phyloP scores from a whole-genome alignment of 2,329 filamentous ascomycete genomes.

The Fonsecaea monophora region DNA sequence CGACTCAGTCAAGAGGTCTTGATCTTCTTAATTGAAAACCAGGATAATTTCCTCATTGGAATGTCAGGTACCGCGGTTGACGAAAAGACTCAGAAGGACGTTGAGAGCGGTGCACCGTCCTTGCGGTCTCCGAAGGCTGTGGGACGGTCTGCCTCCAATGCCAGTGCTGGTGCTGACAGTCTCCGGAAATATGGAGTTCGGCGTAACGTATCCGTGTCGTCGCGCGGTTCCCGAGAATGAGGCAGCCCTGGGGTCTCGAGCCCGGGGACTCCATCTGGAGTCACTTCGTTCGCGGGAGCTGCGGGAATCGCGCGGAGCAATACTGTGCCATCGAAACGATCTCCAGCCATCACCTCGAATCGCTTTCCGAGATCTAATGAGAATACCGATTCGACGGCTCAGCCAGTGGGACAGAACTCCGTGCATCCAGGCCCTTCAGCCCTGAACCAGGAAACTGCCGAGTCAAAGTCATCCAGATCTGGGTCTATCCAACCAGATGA shows the following conservation, averaged over 20 bases:
- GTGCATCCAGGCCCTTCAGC: conserved; percentile 14
- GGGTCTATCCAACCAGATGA: conserved; percentile 30
- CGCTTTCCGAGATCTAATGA: conserved; percentile 64
- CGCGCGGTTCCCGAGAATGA: conserved; percentile 72
- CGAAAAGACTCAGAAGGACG: conserved; percentile 72
- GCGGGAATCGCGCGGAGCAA: conserved; percentile 79
- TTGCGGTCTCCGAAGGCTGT: conserved; percentile 64
- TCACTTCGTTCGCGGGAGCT: conserved; percentile 50
- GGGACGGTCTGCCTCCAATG: conserved; percentile 80
- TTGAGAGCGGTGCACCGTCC: conserved; percentile 69
- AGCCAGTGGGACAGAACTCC: conserved; percentile 17
- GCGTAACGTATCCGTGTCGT: conserved; percentile 90
- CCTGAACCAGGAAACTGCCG: conserved; percentile 17
- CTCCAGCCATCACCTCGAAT: conserved; percentile 71
- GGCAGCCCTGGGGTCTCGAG: conserved; percentile 74
- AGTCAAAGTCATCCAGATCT: conserved; percentile 33
- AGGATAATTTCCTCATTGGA: conserved; percentile 96
- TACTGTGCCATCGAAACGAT: conserved; percentile 89
- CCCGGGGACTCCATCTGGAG: conserved; percentile 65
- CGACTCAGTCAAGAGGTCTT: conserved; percentile 94
- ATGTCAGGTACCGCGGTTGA: conserved; percentile 99
- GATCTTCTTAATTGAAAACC: conserved; percentile 97
- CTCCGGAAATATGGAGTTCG: conserved; percentile 79
- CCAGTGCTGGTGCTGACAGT: conserved; percentile 87
- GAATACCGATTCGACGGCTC: conserved; percentile 25